Conservation (phyloP, 2,329 filamentous ascomycete species). For the Colletotrichum falcatum region DNA sequence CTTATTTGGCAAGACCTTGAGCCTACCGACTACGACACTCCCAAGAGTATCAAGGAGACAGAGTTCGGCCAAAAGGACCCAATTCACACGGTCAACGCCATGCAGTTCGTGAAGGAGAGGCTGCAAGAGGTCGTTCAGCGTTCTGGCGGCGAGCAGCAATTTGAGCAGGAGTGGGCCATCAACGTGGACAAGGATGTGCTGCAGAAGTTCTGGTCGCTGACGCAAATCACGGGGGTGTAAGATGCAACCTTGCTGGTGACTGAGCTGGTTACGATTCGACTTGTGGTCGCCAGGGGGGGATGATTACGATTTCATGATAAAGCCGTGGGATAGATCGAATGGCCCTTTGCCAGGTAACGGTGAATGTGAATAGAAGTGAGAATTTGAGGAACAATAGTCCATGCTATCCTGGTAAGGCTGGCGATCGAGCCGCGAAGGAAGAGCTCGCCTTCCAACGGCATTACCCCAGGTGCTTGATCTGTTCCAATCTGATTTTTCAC, state of each 20-base stretch:
- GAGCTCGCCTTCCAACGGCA: not conserved
- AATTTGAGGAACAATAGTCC: not conserved
- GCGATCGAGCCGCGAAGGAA: not conserved
- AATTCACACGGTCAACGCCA: conserved; percentile 74
- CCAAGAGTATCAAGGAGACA: conserved; percentile 65
- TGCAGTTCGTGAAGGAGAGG: conserved; percentile 72
- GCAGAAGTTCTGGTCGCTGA: conserved; percentile 62
- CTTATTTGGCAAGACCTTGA: conserved; percentile 61
- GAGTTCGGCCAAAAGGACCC: conserved; percentile 70
- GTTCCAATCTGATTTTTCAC: conserved; percentile 46
- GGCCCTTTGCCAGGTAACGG: not conserved
- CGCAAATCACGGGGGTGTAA: conserved; percentile 12
- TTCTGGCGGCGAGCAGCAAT: conserved; percentile 73
- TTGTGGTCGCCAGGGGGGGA: not conserved
- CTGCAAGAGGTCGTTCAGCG: conserved; percentile 69
- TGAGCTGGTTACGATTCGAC: conserved; percentile 9
- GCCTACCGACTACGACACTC: conserved; percentile 66
- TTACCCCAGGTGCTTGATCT: not conserved
- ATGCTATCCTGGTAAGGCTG: not conserved
- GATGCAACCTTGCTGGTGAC: not conserved
- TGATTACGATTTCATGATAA: conserved; percentile 36
- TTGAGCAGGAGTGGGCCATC: conserved; percentile 76
- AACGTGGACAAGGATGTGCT: conserved; percentile 82
- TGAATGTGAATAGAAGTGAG: conserved; percentile 9
- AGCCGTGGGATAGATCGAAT: conserved; percentile 15